phyloP scores from a whole-genome alignment of 2,329 filamentous ascomycete species.

The Aspergillus awamori region DNA sequence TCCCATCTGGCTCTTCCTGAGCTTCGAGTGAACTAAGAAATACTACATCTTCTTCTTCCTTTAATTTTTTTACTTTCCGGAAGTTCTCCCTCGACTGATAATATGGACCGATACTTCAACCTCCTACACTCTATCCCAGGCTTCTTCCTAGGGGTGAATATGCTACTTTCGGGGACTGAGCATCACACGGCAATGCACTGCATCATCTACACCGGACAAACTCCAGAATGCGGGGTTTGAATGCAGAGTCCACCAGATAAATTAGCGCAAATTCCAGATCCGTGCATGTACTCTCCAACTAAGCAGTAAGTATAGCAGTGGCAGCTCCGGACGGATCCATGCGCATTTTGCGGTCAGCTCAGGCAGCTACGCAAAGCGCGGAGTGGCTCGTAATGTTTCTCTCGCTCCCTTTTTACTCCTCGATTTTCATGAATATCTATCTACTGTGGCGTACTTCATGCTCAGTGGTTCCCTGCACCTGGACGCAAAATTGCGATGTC shows the following conservation, averaged over 20 bases:
- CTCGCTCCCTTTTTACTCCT: neutral
- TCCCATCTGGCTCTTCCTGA: neutral
- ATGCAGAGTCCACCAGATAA: neutral
- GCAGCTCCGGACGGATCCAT: neutral
- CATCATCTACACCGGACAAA: neutral
- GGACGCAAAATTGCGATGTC: neutral
- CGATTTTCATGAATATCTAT: neutral
- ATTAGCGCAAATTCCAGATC: neutral
- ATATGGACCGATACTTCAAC: too few relatives aligned
- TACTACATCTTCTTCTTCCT: neutral
- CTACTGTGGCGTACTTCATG: neutral
- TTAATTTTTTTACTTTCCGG: too few relatives aligned
- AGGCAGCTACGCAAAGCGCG: slow-evolving; percentile 4
- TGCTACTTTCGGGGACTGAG: too few relatives aligned
- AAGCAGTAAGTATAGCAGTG: neutral
- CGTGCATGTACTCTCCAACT: neutral
- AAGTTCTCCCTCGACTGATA: too few relatives aligned
- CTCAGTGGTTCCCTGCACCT: neutral
- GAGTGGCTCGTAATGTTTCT: neutral
- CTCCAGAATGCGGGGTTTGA: neutral
- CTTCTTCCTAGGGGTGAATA: too few relatives aligned
- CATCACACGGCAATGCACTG: neutral
- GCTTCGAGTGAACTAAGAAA: neutral
- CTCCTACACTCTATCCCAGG: too few relatives aligned
- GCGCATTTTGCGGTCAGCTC: neutral